Conservation (phyloP, 192 early-diverging fungal species). For the Podila verticillata region DNA sequence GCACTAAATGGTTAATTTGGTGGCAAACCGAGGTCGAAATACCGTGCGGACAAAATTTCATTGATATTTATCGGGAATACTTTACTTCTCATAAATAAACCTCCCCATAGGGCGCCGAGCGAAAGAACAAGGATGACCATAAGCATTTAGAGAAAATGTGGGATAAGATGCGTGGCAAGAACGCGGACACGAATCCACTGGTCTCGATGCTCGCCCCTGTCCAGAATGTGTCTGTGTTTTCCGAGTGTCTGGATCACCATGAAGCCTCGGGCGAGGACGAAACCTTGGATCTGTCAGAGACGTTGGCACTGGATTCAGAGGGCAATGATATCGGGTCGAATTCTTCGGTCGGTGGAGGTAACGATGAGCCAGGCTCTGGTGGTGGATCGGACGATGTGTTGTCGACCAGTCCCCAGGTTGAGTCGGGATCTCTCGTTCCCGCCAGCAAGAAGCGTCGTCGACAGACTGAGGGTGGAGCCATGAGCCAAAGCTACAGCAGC, state of each 20-base stretch:
- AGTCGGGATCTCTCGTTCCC: constrained; percentile 17
- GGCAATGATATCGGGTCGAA: constrained; percentile 2
- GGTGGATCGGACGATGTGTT: neutral
- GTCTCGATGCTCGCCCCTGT: constrained; percentile 53
- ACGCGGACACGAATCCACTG: constrained; percentile 40
- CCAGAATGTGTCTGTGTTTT: constrained; percentile 34
- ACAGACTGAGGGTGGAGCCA: constrained; percentile 6
- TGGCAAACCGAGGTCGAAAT: too few species aligned
- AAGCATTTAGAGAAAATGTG: constrained; percentile 75
- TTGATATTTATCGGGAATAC: neutral
- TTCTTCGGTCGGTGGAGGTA: constrained; percentile 4
- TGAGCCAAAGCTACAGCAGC: constrained; percentile 23
- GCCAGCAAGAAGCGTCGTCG: constrained; percentile 22
- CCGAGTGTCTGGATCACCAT: constrained; percentile 52
- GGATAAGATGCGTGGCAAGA: constrained; percentile 66
- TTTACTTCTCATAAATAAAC: neutral
- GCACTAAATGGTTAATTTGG: too few species aligned
- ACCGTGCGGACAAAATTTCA: neutral
- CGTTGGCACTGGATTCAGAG: constrained; percentile 38
- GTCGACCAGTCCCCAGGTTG: neutral
- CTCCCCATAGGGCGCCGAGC: constrained; percentile 77
- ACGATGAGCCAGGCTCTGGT: neutral
- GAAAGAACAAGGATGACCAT: constrained; percentile 82
- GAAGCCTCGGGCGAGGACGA: constrained; percentile 60
- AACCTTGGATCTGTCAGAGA: constrained; percentile 57